phyloP scores from a whole-genome alignment of 345 rosid genomes.

The Microthlaspi erraticum region DNA sequence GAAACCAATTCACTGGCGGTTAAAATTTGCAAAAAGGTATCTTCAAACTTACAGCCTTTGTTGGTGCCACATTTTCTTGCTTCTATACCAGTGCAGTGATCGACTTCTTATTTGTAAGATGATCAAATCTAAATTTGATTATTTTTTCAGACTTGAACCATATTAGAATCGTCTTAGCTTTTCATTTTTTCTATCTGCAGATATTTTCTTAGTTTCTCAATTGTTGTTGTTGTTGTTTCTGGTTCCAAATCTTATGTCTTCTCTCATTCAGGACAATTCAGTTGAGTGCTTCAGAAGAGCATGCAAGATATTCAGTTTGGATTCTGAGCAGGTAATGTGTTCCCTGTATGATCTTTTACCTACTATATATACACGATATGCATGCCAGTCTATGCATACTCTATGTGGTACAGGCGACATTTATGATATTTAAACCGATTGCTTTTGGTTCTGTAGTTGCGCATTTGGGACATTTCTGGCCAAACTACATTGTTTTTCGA shows the following conservation, averaged over 20 bases:
- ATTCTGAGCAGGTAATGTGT: constrained; percentile 76
- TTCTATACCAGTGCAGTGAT: constrained; percentile 23
- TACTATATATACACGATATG: constrained; percentile 20
- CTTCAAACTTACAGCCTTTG: constrained; percentile 26
- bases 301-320: constrained; percentile 85
- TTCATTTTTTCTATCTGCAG: constrained; percentile 16
- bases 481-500: constrained; percentile 64
- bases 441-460: constrained; percentile 57
- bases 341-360: constrained; percentile 19
- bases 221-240: constrained; percentile 16
- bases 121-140: constrained; percentile 11
- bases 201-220: constrained; percentile 15
- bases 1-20: constrained; percentile 78
- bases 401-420: not conserved
- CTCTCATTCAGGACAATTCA: constrained; percentile 71
- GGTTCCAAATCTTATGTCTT: constrained; percentile 31
- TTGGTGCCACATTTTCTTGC: constrained; percentile 9
- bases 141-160: constrained; percentile 30
- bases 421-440: constrained; percentile 27
- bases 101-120: not conserved
- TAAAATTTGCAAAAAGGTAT: constrained; percentile 89
- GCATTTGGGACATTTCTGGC: constrained; percentile 94
- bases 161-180: constrained; percentile 18
- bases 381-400: constrained; percentile 16
- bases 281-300: constrained; percentile 91